Conservation (phyloP, 2,329 filamentous ascomycete genomes). For the Fusarium xyrophilum region DNA sequence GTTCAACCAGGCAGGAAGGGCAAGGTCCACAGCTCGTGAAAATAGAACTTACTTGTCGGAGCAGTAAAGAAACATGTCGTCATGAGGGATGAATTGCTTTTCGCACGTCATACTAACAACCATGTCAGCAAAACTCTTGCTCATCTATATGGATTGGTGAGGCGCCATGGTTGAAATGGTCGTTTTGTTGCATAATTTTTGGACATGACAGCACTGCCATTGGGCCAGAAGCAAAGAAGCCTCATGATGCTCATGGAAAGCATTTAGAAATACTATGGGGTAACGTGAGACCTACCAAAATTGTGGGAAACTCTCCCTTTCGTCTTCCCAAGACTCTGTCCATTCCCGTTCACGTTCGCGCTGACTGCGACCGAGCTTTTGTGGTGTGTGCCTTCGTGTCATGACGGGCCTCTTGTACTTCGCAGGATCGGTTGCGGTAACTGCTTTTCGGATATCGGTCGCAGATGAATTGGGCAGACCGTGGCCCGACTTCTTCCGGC, state of each 20-base stretch:
- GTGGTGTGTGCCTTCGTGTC: conserved; percentile 54
- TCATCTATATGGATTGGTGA: background rate
- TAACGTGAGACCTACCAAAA: conserved; percentile 62
- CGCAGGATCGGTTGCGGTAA: conserved; percentile 53
- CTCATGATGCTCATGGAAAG: conserved; percentile 17
- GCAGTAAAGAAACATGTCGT: conserved; percentile 67
- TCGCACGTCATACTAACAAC: conserved; percentile 67
- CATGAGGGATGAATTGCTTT: conserved; percentile 67
- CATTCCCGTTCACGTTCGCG: conserved; percentile 60
- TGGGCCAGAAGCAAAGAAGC: conserved; percentile 29
- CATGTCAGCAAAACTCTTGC: conserved; percentile 29
- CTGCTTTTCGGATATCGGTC: conserved; percentile 62
- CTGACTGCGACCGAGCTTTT: conserved; percentile 59
- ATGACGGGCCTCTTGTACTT: conserved; percentile 58
- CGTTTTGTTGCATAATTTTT: conserved; percentile 19
- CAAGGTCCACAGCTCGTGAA: conserved; percentile 24
- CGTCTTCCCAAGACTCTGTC: conserved; percentile 62
- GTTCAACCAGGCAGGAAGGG: conserved; percentile 6
- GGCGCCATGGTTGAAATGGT: background rate
- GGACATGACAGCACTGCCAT: conserved; percentile 27
- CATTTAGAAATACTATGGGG: conserved; percentile 1
- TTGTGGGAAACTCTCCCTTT: conserved; percentile 69
- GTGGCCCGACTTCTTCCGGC: conserved; percentile 64
- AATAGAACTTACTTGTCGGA: conserved; percentile 63
- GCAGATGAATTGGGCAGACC: conserved; percentile 59